These are phyloP conservation scores for Picochlorum sp. DNA, from an alignment of 139 green algal species.

Conservation along the genomic window DNA sequence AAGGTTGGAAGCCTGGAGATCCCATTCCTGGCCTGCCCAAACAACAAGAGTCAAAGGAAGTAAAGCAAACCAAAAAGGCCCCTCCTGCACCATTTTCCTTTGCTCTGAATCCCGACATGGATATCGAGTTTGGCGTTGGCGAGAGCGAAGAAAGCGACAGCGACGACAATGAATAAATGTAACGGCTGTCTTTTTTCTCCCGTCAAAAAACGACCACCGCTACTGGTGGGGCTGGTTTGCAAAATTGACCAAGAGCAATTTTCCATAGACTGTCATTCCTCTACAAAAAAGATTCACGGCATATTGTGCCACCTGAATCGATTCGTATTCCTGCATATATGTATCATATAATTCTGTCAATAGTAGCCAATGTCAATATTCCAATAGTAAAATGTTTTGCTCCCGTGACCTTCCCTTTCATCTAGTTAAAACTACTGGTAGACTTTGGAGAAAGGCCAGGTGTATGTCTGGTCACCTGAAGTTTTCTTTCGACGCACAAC, in stretches of 20 bases:
- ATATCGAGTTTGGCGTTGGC: conserved; percentile 9
- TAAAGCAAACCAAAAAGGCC: background rate
- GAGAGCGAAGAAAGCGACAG: conserved; percentile 1
- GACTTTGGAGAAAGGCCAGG: too few species aligned
- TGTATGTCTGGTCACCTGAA: too few species aligned
- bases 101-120: conserved; percentile 13
- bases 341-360: too few species aligned
- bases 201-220: too few species aligned
- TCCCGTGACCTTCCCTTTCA: too few species aligned
- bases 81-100: conserved; percentile 4
- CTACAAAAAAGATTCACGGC: conserved; percentile 6
- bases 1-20: conserved; percentile 36
- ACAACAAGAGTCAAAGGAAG: background rate
- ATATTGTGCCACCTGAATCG: conserved; percentile 2
- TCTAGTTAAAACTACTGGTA: too few species aligned
- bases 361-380: too few species aligned
- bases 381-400: too few species aligned
- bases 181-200: too few species aligned
- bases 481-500: too few species aligned
- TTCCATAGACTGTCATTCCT: background rate
- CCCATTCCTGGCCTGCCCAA: conserved; percentile 11
- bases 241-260: background rate
- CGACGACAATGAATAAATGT: background rate
- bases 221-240: background rate
- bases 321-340: conserved; percentile 15